Percentiles rank a stretch among this genome's conserved stretches.
These are phyloP conservation scores for Magnolia changhungtana DNA, from an alignment of 164 flowering plant species.

Conservation along the genomic window DNA sequence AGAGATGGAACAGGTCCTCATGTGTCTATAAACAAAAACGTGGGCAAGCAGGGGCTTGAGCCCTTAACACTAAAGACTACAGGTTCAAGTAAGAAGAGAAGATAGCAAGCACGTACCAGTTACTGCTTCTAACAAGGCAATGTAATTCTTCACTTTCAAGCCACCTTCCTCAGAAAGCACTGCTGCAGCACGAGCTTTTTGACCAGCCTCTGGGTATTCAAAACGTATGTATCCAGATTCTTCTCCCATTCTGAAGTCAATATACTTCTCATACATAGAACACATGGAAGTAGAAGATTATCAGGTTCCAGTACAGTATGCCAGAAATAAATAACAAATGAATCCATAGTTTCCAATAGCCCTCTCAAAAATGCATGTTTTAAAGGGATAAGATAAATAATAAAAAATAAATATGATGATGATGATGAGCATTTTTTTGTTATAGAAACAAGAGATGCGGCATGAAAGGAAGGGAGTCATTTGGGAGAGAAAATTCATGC, in stretches of 20 bases:
- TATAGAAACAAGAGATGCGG: no score
- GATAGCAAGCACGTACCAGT: slow-evolving; percentile 43
- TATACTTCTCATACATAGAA: slow-evolving; percentile 38
- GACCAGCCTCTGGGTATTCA: slow-evolving; percentile 75
- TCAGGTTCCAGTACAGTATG: slow-evolving; percentile 1
- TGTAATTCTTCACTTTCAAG: slow-evolving; percentile 60
- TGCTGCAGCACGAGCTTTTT: slow-evolving; percentile 92
- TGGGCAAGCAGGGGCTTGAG: neutral
- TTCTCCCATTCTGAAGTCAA: slow-evolving; percentile 77
- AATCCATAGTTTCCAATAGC: neutral
- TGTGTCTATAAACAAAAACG: neutral
- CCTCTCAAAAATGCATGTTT: neutral
- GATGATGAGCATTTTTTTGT: no score
- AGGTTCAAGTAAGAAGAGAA: neutral
- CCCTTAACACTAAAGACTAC: neutral
- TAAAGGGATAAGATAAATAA: neutral
- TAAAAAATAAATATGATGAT: no score
- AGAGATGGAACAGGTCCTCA: neutral
- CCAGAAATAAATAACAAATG: neutral
- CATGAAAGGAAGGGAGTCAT: no score
- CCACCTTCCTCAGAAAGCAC: slow-evolving; percentile 76
- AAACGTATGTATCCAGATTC: slow-evolving; percentile 80
- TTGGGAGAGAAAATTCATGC: no score
- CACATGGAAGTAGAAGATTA: neutral
- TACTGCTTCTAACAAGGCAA: slow-evolving; percentile 72